Conservation (phyloP, 2,329 filamentous ascomycete genomes). For the Verticillium longisporum region DNA sequence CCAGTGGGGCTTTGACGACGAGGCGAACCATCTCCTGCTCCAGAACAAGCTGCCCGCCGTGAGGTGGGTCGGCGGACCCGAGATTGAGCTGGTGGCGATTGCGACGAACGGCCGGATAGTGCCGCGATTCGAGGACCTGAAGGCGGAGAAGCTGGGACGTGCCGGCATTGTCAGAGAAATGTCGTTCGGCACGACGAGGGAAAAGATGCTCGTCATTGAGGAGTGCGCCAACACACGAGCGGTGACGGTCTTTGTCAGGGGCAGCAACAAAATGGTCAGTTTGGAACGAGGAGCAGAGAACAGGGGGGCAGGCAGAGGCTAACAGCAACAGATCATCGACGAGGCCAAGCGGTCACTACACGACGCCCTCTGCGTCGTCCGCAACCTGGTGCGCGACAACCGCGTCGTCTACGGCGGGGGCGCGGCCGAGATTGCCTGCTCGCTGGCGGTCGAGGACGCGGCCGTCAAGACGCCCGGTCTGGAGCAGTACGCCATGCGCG, state of each 20-base stretch:
- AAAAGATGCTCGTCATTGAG: slow-evolving; percentile 99
- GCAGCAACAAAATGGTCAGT: slow-evolving; percentile 97
- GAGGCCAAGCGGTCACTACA: slow-evolving; percentile 97
- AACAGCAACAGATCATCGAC: slow-evolving; percentile 73
- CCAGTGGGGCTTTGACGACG: slow-evolving; percentile 99
- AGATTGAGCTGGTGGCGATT: slow-evolving; percentile 97
- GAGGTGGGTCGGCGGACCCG: slow-evolving; percentile 94
- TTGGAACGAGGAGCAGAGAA: background rate
- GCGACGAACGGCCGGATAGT: slow-evolving; percentile 97
- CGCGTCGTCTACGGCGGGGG: slow-evolving; percentile 96
- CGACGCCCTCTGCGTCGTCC: slow-evolving; percentile 94
- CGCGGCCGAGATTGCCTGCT: slow-evolving; percentile 95
- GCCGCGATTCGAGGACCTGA: slow-evolving; percentile 92
- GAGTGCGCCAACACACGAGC: slow-evolving; percentile 97
- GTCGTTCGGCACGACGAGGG: slow-evolving; percentile 92
- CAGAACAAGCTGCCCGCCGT: slow-evolving; percentile 96
- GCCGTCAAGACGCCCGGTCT: slow-evolving; percentile 93
- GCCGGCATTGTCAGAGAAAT: slow-evolving; percentile 91
- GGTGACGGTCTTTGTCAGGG: slow-evolving; percentile 91
- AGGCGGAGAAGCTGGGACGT: slow-evolving; percentile 79
- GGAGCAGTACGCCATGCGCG: slow-evolving; percentile 98
- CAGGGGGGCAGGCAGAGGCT: slow-evolving; percentile 4
- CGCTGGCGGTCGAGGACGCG: slow-evolving; percentile 89
- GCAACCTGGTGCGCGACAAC: slow-evolving; percentile 93
- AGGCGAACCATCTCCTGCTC: slow-evolving; percentile 93